A percentile compares a stretch with the other conserved stretches of the same genome.
These are phyloP conservation scores for Ceratocystis diversiconidia DNA, from an alignment of 2,329 filamentous ascomycete genomes.

Conservation along the genomic window DNA sequence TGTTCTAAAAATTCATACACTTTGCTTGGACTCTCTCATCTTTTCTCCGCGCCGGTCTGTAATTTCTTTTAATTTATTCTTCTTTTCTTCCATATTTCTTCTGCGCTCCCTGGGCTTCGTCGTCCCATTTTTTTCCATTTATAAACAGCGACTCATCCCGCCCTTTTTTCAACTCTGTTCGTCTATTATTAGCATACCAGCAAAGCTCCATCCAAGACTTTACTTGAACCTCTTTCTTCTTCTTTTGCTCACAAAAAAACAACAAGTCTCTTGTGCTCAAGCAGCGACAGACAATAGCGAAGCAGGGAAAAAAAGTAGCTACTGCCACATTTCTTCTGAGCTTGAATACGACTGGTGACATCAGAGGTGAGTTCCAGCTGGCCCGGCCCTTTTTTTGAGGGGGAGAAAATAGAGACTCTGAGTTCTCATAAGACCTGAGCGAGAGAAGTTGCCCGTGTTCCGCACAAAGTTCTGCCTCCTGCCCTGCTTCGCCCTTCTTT, in stretches of 20 bases:
- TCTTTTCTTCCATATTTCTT: conserved; percentile 6
- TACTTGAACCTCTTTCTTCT: conserved; percentile 4
- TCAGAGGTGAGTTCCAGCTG: not conserved
- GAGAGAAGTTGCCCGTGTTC: not conserved
- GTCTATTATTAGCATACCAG: conserved; percentile 3
- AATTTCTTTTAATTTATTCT: conserved; percentile 3
- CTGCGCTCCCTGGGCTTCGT: not conserved
- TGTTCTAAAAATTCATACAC: conserved; percentile 6
- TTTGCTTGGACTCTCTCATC: not conserved
- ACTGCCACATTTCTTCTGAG: not conserved
- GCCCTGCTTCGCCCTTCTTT: not conserved
- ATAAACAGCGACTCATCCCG: not conserved
- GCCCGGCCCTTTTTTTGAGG: not conserved
- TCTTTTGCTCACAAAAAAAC: not conserved
- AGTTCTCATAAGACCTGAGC: not conserved
- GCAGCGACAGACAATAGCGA: too few relatives aligned
- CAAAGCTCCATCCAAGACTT: conserved; percentile 3
- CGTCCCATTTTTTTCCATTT: conserved; percentile 5
- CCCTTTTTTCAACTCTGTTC: conserved; percentile 7
- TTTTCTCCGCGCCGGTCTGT: not conserved
- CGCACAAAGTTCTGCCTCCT: not conserved
- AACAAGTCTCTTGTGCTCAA: too few relatives aligned
- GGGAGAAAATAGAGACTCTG: not conserved
- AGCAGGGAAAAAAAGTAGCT: not conserved
- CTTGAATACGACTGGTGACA: not conserved